Base-by-base conservation (phyloP, 306 rosid species). In the Castanospermum australe region DNA sequence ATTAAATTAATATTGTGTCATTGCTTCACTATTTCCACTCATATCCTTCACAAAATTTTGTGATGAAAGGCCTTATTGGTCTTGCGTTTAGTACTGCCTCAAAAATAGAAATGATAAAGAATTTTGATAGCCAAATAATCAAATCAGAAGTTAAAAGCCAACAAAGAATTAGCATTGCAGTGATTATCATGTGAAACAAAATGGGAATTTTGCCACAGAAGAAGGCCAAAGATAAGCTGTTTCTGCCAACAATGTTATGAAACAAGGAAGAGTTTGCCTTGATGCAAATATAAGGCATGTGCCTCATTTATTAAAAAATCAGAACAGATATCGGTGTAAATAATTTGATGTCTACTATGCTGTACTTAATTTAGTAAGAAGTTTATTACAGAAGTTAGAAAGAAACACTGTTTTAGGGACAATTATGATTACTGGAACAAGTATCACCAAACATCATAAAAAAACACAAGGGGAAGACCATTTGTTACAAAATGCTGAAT, bases 391-490 rank as follows among this genome's bases (percentile, higher is more conserved):
- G 48, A 50, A 18, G 8, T 45, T 71, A 62, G 20, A n/a, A 17
- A 24, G 44, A 14, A 61, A 2, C 12, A 12, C 2, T 75, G 14
- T 36, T 35, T 54, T 1, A 36, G 18, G 45, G 44, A 22, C 69
- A 36, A 24, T 48, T 64, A 63, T 12, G 4, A 9, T 8, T 38
- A 64, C 22, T 47, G 55, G 24, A 24, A n/a, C 17, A 38, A 15
- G 10, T 22, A 38, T 67, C 57, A 62, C 66, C 48, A 68, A 38
- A 36, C 73, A 78, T 61, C n/a, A 59, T 18, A 68, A 55, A n/a
- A 59, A 33, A 82, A 71, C 9, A 70, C 56, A 79, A 4, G 13
- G 52, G 44, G 21, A 74, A 47, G 13, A 64, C 41, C 55, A 45
- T 47, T 55, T 55, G 35, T 69, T 54, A 76, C 17, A 47, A 45